Percentiles rank a stretch among this genome's conserved stretches.
phyloP scores from a whole-genome alignment of 225 moss, liverwort and hornwort species.

The Takakia lepidozioides region DNA sequence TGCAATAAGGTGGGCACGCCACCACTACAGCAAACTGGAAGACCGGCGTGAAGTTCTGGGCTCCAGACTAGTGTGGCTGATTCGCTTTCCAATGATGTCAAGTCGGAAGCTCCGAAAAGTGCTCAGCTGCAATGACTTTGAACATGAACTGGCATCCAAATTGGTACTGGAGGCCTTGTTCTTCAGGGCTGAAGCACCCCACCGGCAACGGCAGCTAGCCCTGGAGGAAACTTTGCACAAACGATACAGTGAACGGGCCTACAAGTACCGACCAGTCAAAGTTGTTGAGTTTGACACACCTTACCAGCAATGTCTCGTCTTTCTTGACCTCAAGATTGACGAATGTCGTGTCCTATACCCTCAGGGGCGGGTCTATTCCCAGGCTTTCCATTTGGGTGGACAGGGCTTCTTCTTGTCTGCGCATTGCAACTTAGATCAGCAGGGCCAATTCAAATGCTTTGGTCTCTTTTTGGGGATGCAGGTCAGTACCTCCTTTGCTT shows the following conservation, averaged over 20 bases:
- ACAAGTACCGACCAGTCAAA: conserved; percentile 97
- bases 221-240: conserved; percentile 80
- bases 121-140: conserved; percentile 88
- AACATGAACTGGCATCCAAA: conserved; percentile 79
- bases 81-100: conserved; percentile 99
- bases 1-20: conserved; percentile 85
- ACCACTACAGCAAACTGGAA: conserved; percentile 72
- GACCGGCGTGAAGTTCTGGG: conserved; percentile 89
- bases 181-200: conserved; percentile 81
- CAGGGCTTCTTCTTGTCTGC: conserved; percentile 98
- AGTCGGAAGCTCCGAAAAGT: conserved; percentile 95
- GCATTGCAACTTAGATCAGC: conserved; percentile 91
- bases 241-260: conserved; percentile 87
- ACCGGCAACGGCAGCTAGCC: conserved; percentile 89
- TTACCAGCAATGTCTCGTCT: conserved; percentile 74
- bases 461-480: conserved; percentile 99
- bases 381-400: conserved; percentile 96
- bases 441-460: conserved; percentile 80
- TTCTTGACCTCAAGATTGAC: conserved; percentile 85
- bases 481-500: conserved; percentile 14
- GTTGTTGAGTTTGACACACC: conserved; percentile 94
- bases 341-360: conserved; percentile 83
- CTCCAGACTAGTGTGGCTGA: conserved; percentile 74
- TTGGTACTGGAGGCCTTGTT: conserved; percentile 85
- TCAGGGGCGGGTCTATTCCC: conserved; percentile 90